Conservation (phyloP, 2,329 filamentous ascomycete genomes). For the Hortaea werneckii region DNA sequence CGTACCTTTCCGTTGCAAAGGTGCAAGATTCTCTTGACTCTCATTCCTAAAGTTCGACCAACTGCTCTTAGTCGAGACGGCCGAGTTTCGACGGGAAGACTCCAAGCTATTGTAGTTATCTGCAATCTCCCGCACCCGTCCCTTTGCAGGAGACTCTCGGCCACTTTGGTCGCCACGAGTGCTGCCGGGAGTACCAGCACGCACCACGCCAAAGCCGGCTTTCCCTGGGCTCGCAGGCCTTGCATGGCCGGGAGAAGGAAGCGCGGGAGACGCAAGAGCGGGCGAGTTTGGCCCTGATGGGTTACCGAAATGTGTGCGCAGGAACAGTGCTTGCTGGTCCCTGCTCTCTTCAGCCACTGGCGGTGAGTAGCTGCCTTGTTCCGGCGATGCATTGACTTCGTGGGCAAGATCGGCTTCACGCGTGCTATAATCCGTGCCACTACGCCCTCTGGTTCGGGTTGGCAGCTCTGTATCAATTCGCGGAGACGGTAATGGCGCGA, state of each 20-base stretch:
- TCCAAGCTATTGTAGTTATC: slow-evolving; percentile 39
- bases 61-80: slow-evolving; percentile 33
- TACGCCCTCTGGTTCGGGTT: slow-evolving; percentile 15
- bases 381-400: slow-evolving; percentile 15
- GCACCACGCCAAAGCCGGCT: slow-evolving; percentile 6
- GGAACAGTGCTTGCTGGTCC: slow-evolving; percentile 15
- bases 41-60: slow-evolving; percentile 27
- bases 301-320: slow-evolving; percentile 15
- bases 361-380: slow-evolving; percentile 11
- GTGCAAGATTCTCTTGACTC: slow-evolving; percentile 27
- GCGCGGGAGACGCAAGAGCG: slow-evolving; percentile 1
- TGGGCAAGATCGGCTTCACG: slow-evolving; percentile 24
- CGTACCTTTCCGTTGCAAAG: slow-evolving; percentile 8
- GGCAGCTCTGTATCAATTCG: slow-evolving; percentile 9
- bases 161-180: slow-evolving; percentile 6
- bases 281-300: background rate
- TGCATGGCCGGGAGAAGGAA: background rate
- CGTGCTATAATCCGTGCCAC: slow-evolving; percentile 23
- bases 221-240: slow-evolving; percentile 5
- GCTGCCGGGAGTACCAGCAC: slow-evolving; percentile 7
- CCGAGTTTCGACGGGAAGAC: slow-evolving; percentile 37
- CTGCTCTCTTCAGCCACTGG: slow-evolving; percentile 15
- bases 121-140: slow-evolving; percentile 42
- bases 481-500: background rate
- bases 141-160: slow-evolving; percentile 32